Percentiles rank a stretch among this genome's conserved stretches.
These are phyloP conservation scores for Salix brachista DNA, from an alignment of 345 rosid species.

Conservation along the genomic window DNA sequence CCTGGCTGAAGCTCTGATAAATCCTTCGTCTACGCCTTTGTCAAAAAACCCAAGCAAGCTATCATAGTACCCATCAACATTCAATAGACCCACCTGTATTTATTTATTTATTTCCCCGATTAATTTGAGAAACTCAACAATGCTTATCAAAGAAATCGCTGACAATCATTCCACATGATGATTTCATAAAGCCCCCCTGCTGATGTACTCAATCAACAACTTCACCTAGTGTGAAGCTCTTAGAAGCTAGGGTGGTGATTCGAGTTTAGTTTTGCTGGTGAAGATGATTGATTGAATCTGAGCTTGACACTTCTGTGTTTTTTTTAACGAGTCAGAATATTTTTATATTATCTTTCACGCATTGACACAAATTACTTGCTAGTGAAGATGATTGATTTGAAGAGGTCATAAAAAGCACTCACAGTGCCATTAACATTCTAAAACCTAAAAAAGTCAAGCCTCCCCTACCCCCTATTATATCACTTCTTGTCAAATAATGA, in stretches of 20 bases:
- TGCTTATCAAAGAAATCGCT: neutral
- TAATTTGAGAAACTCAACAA: neutral
- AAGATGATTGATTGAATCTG: no score
- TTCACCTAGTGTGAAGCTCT: no score
- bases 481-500: neutral
- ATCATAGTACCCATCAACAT: slow-evolving; percentile 54
- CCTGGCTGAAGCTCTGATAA: slow-evolving; percentile 39
- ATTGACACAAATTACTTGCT: no score
- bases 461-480: neutral
- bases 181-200: neutral
- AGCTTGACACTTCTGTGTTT: no score
- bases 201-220: neutral
- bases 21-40: slow-evolving; percentile 59
- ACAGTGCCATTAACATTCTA: neutral
- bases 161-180: neutral
- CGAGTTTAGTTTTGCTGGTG: no score
- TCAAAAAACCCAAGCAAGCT: slow-evolving; percentile 49
- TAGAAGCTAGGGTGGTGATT: no score
- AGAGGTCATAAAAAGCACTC: no score
- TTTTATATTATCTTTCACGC: no score
- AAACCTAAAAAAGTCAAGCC: neutral
- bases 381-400: no score
- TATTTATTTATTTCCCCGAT: neutral
- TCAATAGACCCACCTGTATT: slow-evolving; percentile 46
- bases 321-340: no score